Conservation (phyloP, 2,329 filamentous ascomycete species). For the Cladosporium sp. region DNA sequence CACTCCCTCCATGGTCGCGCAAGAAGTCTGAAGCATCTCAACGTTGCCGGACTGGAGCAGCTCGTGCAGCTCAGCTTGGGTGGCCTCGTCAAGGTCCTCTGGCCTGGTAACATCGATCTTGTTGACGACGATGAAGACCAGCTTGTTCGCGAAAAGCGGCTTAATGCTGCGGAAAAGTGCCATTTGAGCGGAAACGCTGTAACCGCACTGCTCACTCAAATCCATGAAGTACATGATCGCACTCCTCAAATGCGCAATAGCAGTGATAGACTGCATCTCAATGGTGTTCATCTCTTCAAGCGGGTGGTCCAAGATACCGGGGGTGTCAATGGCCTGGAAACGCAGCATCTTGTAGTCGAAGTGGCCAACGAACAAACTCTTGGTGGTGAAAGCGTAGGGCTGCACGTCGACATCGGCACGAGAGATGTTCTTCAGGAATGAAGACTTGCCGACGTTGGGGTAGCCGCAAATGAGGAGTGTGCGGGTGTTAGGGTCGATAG, state of each 20-base stretch:
- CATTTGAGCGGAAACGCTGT: constrained; percentile 88
- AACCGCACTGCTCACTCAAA: constrained; percentile 92
- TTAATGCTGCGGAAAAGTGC: constrained; percentile 95
- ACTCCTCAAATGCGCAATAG: constrained; percentile 91
- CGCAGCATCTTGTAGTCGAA: constrained; percentile 94
- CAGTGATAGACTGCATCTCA: constrained; percentile 98
- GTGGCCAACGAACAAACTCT: constrained; percentile 94
- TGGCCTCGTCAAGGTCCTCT: constrained; percentile 77
- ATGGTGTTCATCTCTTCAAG: constrained; percentile 99
- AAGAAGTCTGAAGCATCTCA: constrained; percentile 88
- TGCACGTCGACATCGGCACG: constrained; percentile 95
- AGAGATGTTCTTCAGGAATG: constrained; percentile 87
- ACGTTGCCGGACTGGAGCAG: constrained; percentile 85
- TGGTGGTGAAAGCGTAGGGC: constrained; percentile 97
- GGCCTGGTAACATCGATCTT: constrained; percentile 92
- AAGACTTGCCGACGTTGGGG: constrained; percentile 96
- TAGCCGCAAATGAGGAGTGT: constrained; percentile 96
- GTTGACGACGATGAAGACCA: constrained; percentile 95
- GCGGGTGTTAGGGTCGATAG: constrained; percentile 97
- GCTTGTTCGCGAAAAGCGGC: constrained; percentile 93
- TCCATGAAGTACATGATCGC: constrained; percentile 99
- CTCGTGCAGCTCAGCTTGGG: constrained; percentile 70
- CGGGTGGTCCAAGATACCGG: constrained; percentile 95
- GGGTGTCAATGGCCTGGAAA: constrained; percentile 93
- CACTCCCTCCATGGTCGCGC: constrained; percentile 90